Conservation (phyloP, 2,329 filamentous ascomycete genomes). For the Colletotrichum tabaci region DNA sequence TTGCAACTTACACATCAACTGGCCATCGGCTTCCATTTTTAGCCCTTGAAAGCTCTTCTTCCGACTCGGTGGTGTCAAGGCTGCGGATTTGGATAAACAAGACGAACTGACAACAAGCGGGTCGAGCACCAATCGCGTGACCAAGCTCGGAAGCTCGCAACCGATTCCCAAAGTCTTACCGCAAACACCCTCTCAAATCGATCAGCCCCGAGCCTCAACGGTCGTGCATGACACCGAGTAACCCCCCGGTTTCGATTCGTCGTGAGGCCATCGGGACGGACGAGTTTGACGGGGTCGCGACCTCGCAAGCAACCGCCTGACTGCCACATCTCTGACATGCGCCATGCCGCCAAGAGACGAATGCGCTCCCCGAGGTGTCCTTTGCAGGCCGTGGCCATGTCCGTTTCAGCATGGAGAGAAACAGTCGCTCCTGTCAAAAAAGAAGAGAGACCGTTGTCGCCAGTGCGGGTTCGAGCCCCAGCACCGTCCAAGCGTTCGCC, state of each 20-base stretch:
- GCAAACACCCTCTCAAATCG: not conserved
- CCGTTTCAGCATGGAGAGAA: constrained; percentile 8
- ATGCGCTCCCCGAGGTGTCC: not conserved
- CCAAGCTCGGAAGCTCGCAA: too few relatives aligned
- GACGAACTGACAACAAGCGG: not conserved
- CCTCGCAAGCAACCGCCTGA: not conserved
- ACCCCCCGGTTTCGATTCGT: not conserved
- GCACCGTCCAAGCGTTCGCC: constrained; percentile 37
- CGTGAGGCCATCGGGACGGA: not conserved
- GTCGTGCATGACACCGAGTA: constrained; percentile 9
- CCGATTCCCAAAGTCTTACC: not conserved
- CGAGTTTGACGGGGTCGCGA: not conserved
- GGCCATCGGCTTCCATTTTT: not conserved
- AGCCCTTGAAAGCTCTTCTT: not conserved
- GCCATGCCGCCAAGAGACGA: constrained; percentile 16
- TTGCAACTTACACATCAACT: too few relatives aligned
- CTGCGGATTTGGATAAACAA: not conserved
- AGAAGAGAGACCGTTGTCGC: constrained; percentile 7
- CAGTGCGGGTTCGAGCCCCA: constrained; percentile 13
- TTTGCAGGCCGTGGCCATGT: not conserved
- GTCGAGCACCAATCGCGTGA: not conserved
- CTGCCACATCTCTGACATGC: constrained; percentile 1
- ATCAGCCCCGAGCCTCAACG: not conserved
- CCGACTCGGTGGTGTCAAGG: not conserved
- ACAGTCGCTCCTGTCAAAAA: not conserved